These are phyloP conservation scores for Trichoderma sp. DNA, from an alignment of 2,329 filamentous ascomycete species.

Conservation along the genomic window DNA sequence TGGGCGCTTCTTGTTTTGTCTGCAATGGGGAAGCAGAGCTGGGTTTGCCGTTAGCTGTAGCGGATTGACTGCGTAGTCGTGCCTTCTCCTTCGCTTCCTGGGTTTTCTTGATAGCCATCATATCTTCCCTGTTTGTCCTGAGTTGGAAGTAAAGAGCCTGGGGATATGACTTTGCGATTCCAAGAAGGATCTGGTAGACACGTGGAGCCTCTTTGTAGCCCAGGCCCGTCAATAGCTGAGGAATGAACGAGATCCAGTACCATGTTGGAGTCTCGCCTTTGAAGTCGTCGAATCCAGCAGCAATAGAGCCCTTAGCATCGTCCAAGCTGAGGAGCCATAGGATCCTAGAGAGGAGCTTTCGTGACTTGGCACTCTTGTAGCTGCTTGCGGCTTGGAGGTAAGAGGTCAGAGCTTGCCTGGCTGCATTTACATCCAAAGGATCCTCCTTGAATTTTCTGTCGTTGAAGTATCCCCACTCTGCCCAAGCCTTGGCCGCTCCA, in stretches of 20 bases:
- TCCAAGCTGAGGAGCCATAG: slow-evolving; percentile 95
- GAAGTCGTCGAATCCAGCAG: slow-evolving; percentile 87
- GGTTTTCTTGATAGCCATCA: slow-evolving; percentile 85
- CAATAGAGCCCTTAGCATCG: slow-evolving; percentile 78
- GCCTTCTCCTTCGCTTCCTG: slow-evolving; percentile 72
- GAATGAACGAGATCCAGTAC: slow-evolving; percentile 99
- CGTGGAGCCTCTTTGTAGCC: slow-evolving; percentile 88
- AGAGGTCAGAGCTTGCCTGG: slow-evolving; percentile 88
- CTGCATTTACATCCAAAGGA: slow-evolving; percentile 74
- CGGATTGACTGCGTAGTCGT: slow-evolving; percentile 49
- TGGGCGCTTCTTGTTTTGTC: slow-evolving; percentile 52
- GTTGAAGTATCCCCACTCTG: slow-evolving; percentile 98
- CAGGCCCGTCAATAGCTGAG: slow-evolving; percentile 87
- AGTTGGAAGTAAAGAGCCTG: slow-evolving; percentile 96
- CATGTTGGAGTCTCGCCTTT: slow-evolving; percentile 97
- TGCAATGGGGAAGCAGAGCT: slow-evolving; percentile 46
- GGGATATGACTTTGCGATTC: slow-evolving; percentile 93
- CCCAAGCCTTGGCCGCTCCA: slow-evolving; percentile 94
- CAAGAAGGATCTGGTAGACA: slow-evolving; percentile 80
- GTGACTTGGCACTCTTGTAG: slow-evolving; percentile 95
- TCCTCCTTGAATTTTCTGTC: slow-evolving; percentile 95
- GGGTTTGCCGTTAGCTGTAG: slow-evolving; percentile 43
- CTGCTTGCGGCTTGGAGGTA: slow-evolving; percentile 94
- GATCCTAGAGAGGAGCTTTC: slow-evolving; percentile 89
- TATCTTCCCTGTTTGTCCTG: slow-evolving; percentile 89